Evolutionary conservation across 2,329 filamentous ascomycete genomes (phyloP).

Genomic region (Claviceps capensis): DNA sequence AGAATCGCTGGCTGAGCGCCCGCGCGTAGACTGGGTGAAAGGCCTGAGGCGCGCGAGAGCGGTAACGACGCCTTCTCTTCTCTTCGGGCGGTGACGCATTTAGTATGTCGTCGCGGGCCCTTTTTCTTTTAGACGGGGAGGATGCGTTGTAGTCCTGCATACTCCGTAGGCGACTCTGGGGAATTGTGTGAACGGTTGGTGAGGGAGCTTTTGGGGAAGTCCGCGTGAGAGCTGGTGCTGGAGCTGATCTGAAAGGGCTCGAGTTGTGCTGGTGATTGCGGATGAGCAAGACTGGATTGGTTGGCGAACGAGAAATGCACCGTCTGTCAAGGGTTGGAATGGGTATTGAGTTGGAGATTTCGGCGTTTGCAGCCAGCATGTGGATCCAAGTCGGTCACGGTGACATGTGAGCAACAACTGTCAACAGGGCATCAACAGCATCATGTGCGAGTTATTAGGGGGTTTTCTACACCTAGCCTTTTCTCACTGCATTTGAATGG

Average conservation of each 20-base stretch:
- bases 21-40: slow-evolving; percentile 25
- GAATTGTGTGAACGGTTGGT: neutral
- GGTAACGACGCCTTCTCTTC: slow-evolving; percentile 22
- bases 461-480: no score
- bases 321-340: no score
- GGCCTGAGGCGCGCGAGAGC: slow-evolving; percentile 18
- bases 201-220: neutral
- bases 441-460: no score
- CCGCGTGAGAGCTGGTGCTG: neutral
- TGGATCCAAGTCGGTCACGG: no score
- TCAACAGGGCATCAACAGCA: no score
- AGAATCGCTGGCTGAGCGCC: slow-evolving; percentile 31
- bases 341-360: no score
- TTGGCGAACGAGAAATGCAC: neutral
- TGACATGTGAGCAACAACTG: no score
- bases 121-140: slow-evolving; percentile 9
- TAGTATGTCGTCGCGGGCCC: neutral
- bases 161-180: neutral
- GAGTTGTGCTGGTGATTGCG: neutral
- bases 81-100: slow-evolving; percentile 12
- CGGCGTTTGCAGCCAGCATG: no score
- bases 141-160: neutral
- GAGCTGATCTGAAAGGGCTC: neutral
- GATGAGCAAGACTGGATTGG: neutral
- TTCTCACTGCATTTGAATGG: no score